These are phyloP conservation scores for Skeletonema potamos DNA, from an alignment of 108 stramenopile species.

Conservation along the genomic window DNA sequence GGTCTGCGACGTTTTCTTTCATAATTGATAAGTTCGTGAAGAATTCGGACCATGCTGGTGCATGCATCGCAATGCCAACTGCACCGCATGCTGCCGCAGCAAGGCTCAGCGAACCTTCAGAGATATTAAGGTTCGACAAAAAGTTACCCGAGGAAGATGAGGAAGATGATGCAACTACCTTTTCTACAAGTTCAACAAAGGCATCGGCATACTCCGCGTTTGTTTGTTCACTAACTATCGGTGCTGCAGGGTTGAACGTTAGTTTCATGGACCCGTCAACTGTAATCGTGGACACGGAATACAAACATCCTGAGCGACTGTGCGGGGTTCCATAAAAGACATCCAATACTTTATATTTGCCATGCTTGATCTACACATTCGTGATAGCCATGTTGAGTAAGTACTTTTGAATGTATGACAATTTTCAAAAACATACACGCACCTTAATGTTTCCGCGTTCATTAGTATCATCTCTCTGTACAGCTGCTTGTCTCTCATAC, in stretches of 20 bases:
- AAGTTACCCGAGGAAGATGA: slow-evolving; percentile 6
- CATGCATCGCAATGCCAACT: slow-evolving; percentile 60
- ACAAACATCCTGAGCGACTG: slow-evolving; percentile 73
- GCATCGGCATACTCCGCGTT: slow-evolving; percentile 75
- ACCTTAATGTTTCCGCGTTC: slow-evolving; percentile 52
- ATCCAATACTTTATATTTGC: slow-evolving; percentile 71
- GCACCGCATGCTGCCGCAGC: slow-evolving; percentile 54
- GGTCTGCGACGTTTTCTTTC: slow-evolving; percentile 69
- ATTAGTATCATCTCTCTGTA: slow-evolving; percentile 47
- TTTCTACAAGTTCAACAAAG: slow-evolving; percentile 64
- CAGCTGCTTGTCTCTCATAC: slow-evolving; percentile 70
- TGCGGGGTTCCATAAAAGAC: slow-evolving; percentile 82
- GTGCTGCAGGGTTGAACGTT: slow-evolving; percentile 79
- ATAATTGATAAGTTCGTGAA: slow-evolving; percentile 67
- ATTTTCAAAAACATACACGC: background rate
- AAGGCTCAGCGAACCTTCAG: slow-evolving; percentile 51
- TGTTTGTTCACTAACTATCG: slow-evolving; percentile 65
- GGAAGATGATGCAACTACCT: slow-evolving; percentile 42
- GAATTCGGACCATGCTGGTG: slow-evolving; percentile 69
- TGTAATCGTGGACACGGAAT: slow-evolving; percentile 71
- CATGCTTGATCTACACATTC: slow-evolving; percentile 49
- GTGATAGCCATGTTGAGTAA: background rate
- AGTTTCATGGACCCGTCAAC: slow-evolving; percentile 74
- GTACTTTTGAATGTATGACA: background rate
- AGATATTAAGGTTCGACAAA: slow-evolving; percentile 31